A percentile compares a stretch with the other conserved stretches of the same genome.
Conservation (phyloP, 257 asterid species). For the Nicotiana sylvestris region DNA sequence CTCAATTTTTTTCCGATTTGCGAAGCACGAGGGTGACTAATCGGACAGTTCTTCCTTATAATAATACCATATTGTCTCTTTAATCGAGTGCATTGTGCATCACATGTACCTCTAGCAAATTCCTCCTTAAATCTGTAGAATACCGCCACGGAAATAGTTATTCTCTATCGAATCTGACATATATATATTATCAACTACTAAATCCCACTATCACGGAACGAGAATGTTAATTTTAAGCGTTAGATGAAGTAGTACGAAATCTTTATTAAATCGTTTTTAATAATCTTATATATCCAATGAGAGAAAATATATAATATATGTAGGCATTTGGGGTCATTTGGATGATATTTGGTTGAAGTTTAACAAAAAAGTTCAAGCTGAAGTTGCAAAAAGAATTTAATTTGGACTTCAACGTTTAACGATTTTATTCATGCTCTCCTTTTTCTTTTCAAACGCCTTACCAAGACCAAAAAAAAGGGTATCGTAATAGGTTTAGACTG, state of each 20-base stretch:
- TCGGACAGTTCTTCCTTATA: neutral
- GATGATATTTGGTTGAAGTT: neutral
- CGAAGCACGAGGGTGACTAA: neutral
- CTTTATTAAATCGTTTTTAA: neutral
- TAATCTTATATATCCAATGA: neutral
- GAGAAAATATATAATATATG: neutral
- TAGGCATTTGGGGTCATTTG: no score
- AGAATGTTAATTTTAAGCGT: neutral
- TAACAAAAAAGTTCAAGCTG: neutral
- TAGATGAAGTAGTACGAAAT: neutral
- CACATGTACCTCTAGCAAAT: neutral
- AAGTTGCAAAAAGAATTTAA: no score
- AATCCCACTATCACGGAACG: no score
- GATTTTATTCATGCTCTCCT: no score
- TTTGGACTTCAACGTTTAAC: no score
- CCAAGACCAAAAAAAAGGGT: no score
- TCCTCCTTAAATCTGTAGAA: neutral
- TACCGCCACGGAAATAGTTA: no score
- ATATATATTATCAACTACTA: no score
- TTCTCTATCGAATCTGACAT: no score
- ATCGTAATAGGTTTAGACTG: no score
- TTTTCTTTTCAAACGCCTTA: no score
- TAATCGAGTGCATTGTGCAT: neutral
- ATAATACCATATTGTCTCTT: neutral
- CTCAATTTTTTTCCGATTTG: neutral